Percentiles rank a stretch among this genome's conserved stretches.
Conservation (phyloP, 495 filamentous ascomycete species). For the Astrocystis sublimbata region DNA sequence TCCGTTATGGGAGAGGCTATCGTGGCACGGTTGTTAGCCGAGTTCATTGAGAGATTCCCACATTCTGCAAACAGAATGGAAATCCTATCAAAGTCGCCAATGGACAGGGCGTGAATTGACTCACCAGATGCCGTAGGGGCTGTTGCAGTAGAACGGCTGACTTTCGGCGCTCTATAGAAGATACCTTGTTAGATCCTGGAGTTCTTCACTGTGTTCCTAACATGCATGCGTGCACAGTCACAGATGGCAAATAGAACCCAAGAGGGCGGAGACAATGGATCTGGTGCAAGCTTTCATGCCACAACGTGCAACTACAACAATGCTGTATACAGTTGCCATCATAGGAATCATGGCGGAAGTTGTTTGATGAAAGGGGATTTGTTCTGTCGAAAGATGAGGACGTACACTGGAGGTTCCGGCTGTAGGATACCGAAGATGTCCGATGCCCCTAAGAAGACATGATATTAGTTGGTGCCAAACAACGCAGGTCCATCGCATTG, state of each 20-base stretch:
- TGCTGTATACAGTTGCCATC: background rate
- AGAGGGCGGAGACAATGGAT: background rate
- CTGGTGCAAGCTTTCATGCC: background rate
- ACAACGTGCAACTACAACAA: background rate
- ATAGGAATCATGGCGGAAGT: background rate
- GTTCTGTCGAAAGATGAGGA: background rate
- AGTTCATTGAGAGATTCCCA: background rate
- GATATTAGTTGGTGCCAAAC: background rate
- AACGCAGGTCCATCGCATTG: too few relatives aligned
- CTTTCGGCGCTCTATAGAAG: constrained; percentile 60
- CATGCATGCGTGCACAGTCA: too few relatives aligned
- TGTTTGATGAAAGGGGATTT: background rate
- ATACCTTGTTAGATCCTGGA: background rate
- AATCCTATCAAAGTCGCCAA: too few relatives aligned
- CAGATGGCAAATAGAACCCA: background rate
- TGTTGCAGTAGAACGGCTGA: constrained; percentile 93
- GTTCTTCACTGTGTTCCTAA: too few relatives aligned
- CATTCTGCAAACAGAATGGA: too few relatives aligned
- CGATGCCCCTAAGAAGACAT: constrained; percentile 71
- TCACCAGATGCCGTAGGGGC: constrained; percentile 74
- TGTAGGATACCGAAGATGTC: constrained; percentile 88
- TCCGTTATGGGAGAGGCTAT: constrained; percentile 63
- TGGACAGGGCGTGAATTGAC: constrained; percentile 20
- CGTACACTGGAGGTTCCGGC: constrained; percentile 73
- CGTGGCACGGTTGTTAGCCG: background rate